Evolutionary conservation across 1,284 basidiomycete species (phyloP).

Genomic region (Apiotrichum domesticum): DNA sequence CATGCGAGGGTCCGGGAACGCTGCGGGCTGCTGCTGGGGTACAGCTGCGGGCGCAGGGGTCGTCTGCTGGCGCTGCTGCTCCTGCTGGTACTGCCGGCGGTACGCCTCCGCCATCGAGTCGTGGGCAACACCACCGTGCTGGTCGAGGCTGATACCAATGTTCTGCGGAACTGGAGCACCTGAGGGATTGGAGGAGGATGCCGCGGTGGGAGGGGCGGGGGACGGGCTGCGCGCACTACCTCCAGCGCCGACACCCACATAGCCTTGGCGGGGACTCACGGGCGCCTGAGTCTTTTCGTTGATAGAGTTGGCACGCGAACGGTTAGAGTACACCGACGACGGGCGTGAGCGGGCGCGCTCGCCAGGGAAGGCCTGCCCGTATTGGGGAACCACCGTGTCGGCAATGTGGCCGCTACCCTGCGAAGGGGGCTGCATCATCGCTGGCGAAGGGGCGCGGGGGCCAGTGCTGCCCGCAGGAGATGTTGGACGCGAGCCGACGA

Average conservation of each 20-base stretch:
- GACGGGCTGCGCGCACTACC: constrained; percentile 52
- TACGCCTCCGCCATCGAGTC: constrained; percentile 67
- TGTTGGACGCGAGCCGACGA: constrained; percentile 67
- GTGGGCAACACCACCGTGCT: constrained; percentile 66
- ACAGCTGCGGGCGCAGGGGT: constrained; percentile 22
- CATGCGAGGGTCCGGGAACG: constrained; percentile 3
- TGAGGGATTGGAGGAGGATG: constrained; percentile 31
- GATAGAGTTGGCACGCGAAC: constrained; percentile 36
- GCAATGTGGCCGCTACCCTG: constrained; percentile 54
- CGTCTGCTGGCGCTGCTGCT: constrained; percentile 31
- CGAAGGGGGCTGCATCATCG: constrained; percentile 65
- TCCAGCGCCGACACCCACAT: constrained; percentile 65
- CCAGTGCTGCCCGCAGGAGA: constrained; percentile 56
- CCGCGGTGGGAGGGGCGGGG: constrained; percentile 52
- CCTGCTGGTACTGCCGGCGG: constrained; percentile 40
- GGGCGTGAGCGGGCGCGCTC: constrained; percentile 58
- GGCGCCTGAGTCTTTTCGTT: constrained; percentile 21
- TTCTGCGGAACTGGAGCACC: constrained; percentile 41
- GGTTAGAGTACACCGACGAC: constrained; percentile 37
- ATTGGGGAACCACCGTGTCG: constrained; percentile 68
- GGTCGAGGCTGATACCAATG: constrained; percentile 70
- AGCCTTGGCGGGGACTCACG: constrained; percentile 53
- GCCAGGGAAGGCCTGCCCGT: constrained; percentile 80
- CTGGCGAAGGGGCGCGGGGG: constrained; percentile 41
- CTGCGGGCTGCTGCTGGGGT: constrained; percentile 17